Base-by-base conservation (phyloP, 2,329 filamentous ascomycete genomes). In the Colletotrichum sp. region DNA sequence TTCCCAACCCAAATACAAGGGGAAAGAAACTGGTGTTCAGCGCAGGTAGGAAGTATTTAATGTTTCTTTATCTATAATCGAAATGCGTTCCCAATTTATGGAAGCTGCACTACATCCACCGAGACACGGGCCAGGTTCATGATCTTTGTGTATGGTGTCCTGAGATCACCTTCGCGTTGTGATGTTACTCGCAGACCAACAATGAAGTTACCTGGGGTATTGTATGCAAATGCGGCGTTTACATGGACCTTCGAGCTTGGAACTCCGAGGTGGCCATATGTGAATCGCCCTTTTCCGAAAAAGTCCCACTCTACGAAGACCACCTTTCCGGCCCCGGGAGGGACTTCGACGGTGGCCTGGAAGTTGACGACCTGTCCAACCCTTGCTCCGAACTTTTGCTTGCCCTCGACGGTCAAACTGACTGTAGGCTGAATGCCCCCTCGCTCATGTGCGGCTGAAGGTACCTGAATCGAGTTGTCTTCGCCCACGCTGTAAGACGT, bases 341-440 rank as follows among this genome's bases (percentile, higher is more conserved):
- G 76, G 6, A 68, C 22, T 28, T 74, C 66, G 8, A 75, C 48
- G 5, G 16, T 59, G 5, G 59, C 64, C 3, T 61, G 39, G 39
- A 79, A 74, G 5, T n/a, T 28, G 22, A 78, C 70, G 8, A 12
- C 19, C 22, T 77, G 36, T 19, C 74, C 71, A 5, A 22, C 13
- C 15, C 48, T 39, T 6, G 27, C 61, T 6, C 55, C 48, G 19
- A 57, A 57, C n/a, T 34, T 59, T 5, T 22, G 11, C 4, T 28
- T n/a, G 22, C 52, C 27, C 5, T 44, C 65, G 3, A 30, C 72
- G 3, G 34, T 59, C 19, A 80, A 27, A 6, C 70, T n/a, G 3
- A 79, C 71, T 2, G 76, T 57, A 4, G 79, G 79, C 16, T 81
- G 80, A 8, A 81, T 74, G 3, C 80, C 79, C 5, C 71, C 60